Evolutionary conservation across 2,329 filamentous ascomycete genomes (phyloP).

Genomic region (Fusarium anguioides): DNA sequence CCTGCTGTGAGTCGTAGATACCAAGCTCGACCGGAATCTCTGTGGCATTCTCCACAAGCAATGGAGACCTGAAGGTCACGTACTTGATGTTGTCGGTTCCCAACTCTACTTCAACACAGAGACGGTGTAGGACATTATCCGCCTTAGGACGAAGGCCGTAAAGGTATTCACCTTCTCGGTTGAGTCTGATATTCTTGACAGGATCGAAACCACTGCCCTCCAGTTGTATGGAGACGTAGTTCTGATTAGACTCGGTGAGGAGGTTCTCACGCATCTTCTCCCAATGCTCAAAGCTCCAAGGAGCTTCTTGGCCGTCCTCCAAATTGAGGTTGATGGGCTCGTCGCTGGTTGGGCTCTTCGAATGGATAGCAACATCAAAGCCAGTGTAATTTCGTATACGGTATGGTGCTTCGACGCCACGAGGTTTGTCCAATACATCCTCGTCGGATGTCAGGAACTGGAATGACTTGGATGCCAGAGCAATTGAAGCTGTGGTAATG

Average conservation of each 20-base stretch:
- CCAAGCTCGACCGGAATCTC: constrained; percentile 96
- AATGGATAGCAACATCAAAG: constrained; percentile 87
- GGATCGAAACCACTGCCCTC: constrained; percentile 95
- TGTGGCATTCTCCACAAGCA: constrained; percentile 94
- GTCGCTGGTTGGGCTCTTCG: constrained; percentile 73
- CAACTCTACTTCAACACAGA: constrained; percentile 90
- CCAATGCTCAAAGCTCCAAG: constrained; percentile 97
- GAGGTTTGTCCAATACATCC: constrained; percentile 91
- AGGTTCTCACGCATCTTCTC: constrained; percentile 96
- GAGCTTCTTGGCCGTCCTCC: constrained; percentile 87
- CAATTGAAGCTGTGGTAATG: constrained; percentile 92
- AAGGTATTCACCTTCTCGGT: constrained; percentile 91
- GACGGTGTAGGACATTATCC: constrained; percentile 84
- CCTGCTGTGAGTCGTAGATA: constrained; percentile 86
- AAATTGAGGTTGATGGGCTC: constrained; percentile 80
- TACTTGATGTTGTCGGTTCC: constrained; percentile 98
- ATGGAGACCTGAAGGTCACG: constrained; percentile 91
- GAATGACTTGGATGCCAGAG: constrained; percentile 90
- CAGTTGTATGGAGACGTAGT: constrained; percentile 82
- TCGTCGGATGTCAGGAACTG: constrained; percentile 86
- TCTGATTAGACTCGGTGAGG: constrained; percentile 82
- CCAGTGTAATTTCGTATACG: constrained; percentile 95
- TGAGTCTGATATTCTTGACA: constrained; percentile 87
- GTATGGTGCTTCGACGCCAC: constrained; percentile 91
- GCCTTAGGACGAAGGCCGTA: constrained; percentile 91